These are phyloP conservation scores for Hyaloscypha hepaticicola DNA, from an alignment of 495 filamentous ascomycete species.

Conservation along the genomic window DNA sequence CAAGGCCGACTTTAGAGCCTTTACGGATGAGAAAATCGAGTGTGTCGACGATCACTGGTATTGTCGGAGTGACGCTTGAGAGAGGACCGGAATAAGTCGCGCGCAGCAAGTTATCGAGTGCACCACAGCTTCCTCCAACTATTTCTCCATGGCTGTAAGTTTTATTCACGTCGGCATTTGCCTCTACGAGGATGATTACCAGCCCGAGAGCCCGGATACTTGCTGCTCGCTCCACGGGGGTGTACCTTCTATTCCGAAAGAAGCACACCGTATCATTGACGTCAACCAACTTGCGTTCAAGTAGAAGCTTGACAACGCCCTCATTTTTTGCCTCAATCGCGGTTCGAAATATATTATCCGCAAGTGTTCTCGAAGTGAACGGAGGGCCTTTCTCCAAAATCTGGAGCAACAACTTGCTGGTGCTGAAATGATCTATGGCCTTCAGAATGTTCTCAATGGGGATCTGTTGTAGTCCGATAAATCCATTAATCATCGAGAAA, in stretches of 20 bases:
- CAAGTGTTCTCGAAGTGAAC: conserved; percentile 13
- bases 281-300: conserved; percentile 6
- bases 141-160: neutral
- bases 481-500: conserved; percentile 8
- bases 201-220: neutral
- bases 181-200: neutral
- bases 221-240: conserved; percentile 12
- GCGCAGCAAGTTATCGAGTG: neutral
- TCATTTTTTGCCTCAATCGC: conserved; percentile 24
- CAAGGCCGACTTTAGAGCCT: neutral
- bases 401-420: conserved; percentile 4
- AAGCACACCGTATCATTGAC: conserved; percentile 8
- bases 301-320: neutral
- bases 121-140: neutral
- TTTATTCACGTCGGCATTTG: conserved; percentile 9
- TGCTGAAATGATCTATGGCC: neutral
- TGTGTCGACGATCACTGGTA: neutral
- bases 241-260: conserved; percentile 6
- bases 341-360: conserved; percentile 23
- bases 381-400: neutral
- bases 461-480: conserved; percentile 6
- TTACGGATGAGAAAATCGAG: neutral
- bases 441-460: conserved; percentile 5
- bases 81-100: neutral
- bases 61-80: neutral